Evolutionary conservation across 768 basidiomycete species (phyloP), one percentile per base, ranked within the genome.

Genomic region (Russula sp.): DNA sequence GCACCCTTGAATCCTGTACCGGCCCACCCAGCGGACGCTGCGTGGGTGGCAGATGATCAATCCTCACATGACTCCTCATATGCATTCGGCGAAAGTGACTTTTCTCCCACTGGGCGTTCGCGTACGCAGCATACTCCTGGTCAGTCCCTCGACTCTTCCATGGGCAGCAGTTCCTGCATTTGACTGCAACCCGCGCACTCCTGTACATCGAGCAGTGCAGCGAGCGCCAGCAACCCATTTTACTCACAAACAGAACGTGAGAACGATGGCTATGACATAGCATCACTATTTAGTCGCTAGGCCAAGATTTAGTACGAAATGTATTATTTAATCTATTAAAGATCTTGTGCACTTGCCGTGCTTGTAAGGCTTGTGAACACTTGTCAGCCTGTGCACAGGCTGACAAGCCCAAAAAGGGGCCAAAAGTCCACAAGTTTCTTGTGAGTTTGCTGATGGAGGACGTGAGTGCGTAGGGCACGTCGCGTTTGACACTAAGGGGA

Each of bases 1-100:
- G 83, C 60, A 87, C 88, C 2, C 79, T 99, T 44, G 85, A 92
- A 57, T 73, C 81, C 11, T 87, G 87, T 67, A 89, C 88, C 3
- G 84, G 88, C 24, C 73, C 87, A 70, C 88, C 90, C 0, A 86
- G 85, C 18, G 81, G 79, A 58, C 79, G 84, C n/a, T 28, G 77
- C 77, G 55, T 95, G 92, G 92, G 73, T 90, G 1, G 69, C 80
- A 24, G 84, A 91, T 62, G 72, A 72, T 11, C 72, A 72, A 50
- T 75, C 62, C 13, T 57, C 67, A 40, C 28, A 20, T 8, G 69
- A 68, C 22, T 68, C 62, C n/a, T 70, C 69, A 9, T 92, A 93
- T 73, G 79, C 79, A 16, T 93, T 93, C 65, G 79, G 79, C 14
- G 63, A 67, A 34, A 60, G 34, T 24, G 63, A 69, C 57, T 67